Base-by-base conservation (phyloP, 805 yeast genomes). In the Ogataea angusta region DNA sequence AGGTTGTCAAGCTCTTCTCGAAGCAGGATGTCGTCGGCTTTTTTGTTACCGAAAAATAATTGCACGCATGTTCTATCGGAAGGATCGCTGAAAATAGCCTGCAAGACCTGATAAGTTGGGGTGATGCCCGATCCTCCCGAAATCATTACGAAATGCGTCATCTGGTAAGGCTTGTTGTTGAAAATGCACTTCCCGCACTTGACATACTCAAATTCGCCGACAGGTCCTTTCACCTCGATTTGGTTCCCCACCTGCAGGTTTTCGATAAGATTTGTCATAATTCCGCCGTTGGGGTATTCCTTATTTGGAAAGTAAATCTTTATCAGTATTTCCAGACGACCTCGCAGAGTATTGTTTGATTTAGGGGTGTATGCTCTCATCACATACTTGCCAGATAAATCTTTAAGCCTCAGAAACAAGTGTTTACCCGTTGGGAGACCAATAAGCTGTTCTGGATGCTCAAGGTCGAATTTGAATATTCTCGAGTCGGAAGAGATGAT, bases 61-160 rank as follows among this genome's bases (percentile, higher is more conserved):
- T 63, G 60, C 32, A 73, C 70, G 54, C 66, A 58, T 42, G 78
- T 72, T 37, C 63, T 60, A 56, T 72, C 77, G 14, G 64, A 66
- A 6, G 69, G 69, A 54, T 68, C 66, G 5, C 18, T 12, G 42
- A 69, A 57, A 46, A 75, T 69, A 53, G 70, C 75, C 43, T 69
- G 68, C 37, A 75, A 51, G 53, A 75, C 71, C 56, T 73, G 79
- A 57, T 69, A 75, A 52, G 72, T 70, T 15, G 80, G 80, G 22
- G 80, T 73, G 53, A 75, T 74, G 37, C 80, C 80, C 23, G 76
- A 61, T 40, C 80, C 80, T 45, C 79, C 80, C 38, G 76, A 75
- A 50, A 75, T 67, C 67, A 75, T 71, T 21, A 72, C 56, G 51
- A 75, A 51, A 3, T 56, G 46, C 12, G 52, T 46, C 22, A 50